Conservation (phyloP, 345 rosid species). For the Streptanthus diversifolius region DNA sequence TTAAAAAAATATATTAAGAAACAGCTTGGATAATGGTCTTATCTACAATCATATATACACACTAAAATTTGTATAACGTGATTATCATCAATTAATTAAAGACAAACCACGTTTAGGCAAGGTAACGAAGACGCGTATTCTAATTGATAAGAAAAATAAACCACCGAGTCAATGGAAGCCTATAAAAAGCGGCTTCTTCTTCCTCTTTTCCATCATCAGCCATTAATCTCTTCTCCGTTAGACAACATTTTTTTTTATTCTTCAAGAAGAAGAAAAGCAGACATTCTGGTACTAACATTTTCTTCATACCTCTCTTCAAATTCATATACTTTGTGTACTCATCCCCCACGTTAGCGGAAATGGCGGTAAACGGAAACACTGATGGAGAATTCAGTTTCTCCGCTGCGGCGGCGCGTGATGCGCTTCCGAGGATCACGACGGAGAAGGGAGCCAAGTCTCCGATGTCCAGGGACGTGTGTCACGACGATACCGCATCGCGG, state of each 20-base stretch:
- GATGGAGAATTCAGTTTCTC: conserved; percentile 37
- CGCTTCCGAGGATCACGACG: conserved; percentile 38
- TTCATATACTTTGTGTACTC: not conserved
- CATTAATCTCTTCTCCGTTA: conserved; percentile 12
- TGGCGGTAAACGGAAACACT: conserved; percentile 24
- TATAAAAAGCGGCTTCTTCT: conserved; percentile 16
- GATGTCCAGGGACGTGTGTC: conserved; percentile 41
- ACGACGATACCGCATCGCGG: conserved; percentile 54
- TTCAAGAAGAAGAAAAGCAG: not conserved
- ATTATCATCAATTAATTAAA: not conserved
- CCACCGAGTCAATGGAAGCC: conserved; percentile 24
- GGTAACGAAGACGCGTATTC: not conserved
- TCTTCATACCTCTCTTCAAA: not conserved
- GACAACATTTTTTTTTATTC: not conserved
- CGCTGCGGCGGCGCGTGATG: conserved; percentile 37
- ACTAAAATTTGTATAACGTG: not conserved
- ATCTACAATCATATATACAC: not conserved
- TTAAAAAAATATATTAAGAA: too few species aligned
- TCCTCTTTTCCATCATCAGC: not conserved
- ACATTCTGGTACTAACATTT: conserved; percentile 19
- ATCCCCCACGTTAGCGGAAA: not conserved
- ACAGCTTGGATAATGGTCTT: not conserved
- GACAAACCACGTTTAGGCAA: not conserved
- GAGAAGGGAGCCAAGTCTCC: conserved; percentile 26
- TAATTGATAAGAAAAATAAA: not conserved